These are phyloP conservation scores for Mycena pura DNA, from an alignment of 768 basidiomycete species.

Conservation along the genomic window DNA sequence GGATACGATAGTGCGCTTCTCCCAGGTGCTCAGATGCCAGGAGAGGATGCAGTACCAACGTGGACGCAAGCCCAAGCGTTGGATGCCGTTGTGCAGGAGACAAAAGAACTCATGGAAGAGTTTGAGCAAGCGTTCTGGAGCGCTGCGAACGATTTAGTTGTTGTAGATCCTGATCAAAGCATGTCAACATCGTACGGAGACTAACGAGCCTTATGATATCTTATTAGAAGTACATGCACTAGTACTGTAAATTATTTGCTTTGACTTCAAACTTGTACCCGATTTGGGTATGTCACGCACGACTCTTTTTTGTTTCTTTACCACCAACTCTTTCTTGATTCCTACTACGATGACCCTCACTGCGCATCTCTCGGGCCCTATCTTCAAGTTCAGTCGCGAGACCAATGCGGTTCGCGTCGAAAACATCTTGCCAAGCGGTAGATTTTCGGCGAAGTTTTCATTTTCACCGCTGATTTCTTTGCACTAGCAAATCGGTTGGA, in stretches of 20 bases:
- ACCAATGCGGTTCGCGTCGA: constrained; percentile 57
- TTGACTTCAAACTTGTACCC: no score
- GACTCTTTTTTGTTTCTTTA: constrained; percentile 26
- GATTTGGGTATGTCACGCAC: no score
- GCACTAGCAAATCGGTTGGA: constrained; percentile 48
- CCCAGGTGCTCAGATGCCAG: constrained; percentile 43
- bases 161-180: constrained; percentile 34
- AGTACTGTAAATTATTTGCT: no score
- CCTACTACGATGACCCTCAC: constrained; percentile 23
- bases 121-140: constrained; percentile 50
- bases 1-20: constrained; percentile 63
- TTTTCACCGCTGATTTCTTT: not conserved
- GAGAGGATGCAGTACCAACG: constrained; percentile 44
- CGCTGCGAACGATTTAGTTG: constrained; percentile 37
- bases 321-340: constrained; percentile 28
- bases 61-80: constrained; percentile 66
- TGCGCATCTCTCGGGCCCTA: constrained; percentile 29
- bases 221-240: no score
- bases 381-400: constrained; percentile 44
- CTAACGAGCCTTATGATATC: not conserved
- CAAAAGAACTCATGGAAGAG: constrained; percentile 63
- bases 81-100: constrained; percentile 59
- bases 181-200: not conserved
- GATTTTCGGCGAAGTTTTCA: constrained; percentile 2
- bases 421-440: constrained; percentile 52